A percentile compares a stretch with the other conserved stretches of the same genome.
These are phyloP conservation scores for Sporisorium exsertum DNA, from an alignment of 1,284 basidiomycete genomes.

Conservation along the genomic window DNA sequence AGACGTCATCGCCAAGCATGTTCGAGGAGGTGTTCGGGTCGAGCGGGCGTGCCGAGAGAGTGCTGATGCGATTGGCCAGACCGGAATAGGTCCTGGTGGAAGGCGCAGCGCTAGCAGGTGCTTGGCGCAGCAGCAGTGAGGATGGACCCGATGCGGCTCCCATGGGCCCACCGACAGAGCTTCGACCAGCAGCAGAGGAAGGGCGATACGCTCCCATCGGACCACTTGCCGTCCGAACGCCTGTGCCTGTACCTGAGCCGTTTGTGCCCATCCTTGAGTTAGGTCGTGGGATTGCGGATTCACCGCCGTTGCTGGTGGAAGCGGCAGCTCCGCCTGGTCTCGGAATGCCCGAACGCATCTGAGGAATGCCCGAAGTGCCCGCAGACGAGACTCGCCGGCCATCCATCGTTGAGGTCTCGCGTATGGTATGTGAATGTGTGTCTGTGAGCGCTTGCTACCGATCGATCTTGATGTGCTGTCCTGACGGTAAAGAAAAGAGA, in stretches of 20 bases:
- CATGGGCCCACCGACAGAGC: constrained; percentile 10
- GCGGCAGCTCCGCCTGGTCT: constrained; percentile 25
- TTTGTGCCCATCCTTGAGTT: constrained; percentile 25
- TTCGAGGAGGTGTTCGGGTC: constrained; percentile 29
- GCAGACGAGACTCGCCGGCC: constrained; percentile 26
- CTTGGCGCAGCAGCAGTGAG: constrained; percentile 22
- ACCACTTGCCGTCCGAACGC: constrained; percentile 13
- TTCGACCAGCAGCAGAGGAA: constrained; percentile 15
- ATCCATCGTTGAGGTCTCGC: constrained; percentile 18
- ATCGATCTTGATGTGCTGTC: background rate
- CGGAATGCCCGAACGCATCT: constrained; percentile 44
- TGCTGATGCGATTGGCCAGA: constrained; percentile 35
- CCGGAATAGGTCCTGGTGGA: constrained; percentile 33
- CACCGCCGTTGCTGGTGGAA: background rate
- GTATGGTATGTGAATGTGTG: background rate
- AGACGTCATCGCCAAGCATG: constrained; percentile 31
- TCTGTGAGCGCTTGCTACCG: background rate
- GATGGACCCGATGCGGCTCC: constrained; percentile 6
- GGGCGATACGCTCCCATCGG: constrained; percentile 46
- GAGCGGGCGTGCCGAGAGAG: constrained; percentile 31
- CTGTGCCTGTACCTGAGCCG: constrained; percentile 1
- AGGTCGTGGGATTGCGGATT: constrained; percentile 35
- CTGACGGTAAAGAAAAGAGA: background rate
- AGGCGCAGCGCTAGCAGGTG: constrained; percentile 31
- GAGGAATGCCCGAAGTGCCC: constrained; percentile 39